These are phyloP conservation scores for Blastobotrys apis DNA, from an alignment of 1,139 yeast genomes.

Conservation along the genomic window DNA sequence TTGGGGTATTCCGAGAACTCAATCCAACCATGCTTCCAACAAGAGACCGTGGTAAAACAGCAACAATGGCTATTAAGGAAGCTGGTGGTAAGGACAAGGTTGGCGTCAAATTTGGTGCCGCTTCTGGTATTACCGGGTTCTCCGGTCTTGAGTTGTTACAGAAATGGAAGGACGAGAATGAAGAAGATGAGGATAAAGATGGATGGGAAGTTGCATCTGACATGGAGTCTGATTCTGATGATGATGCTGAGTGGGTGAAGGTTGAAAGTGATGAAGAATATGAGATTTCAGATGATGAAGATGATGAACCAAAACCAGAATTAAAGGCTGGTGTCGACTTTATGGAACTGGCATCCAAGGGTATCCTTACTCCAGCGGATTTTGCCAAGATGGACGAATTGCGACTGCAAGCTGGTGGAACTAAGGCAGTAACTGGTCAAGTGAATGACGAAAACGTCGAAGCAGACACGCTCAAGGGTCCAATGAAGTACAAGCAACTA, in stretches of 20 bases:
- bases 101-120: conserved; percentile 56
- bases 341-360: conserved; percentile 51
- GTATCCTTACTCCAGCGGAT: conserved; percentile 94
- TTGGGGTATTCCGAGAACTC: conserved; percentile 80
- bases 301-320: conserved; percentile 28
- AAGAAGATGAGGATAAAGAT: conserved; percentile 45
- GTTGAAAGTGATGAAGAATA: conserved; percentile 55
- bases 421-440: conserved; percentile 49
- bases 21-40: conserved; percentile 92
- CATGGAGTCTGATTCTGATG: conserved; percentile 50
- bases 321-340: conserved; percentile 25
- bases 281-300: conserved; percentile 39
- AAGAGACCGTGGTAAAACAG: conserved; percentile 90
- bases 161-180: conserved; percentile 76
- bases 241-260: conserved; percentile 50
- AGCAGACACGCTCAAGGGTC: conserved; percentile 73
- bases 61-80: conserved; percentile 68
- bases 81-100: conserved; percentile 18
- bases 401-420: conserved; percentile 76
- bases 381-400: conserved; percentile 91
- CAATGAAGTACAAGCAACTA: conserved; percentile 74
- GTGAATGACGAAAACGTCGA: conserved; percentile 89
- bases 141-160: conserved; percentile 89
- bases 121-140: conserved; percentile 46
- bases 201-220: conserved; percentile 48